Base-by-base conservation (phyloP, 2,329 filamentous ascomycete genomes). In the Sporothrix humicola region DNA sequence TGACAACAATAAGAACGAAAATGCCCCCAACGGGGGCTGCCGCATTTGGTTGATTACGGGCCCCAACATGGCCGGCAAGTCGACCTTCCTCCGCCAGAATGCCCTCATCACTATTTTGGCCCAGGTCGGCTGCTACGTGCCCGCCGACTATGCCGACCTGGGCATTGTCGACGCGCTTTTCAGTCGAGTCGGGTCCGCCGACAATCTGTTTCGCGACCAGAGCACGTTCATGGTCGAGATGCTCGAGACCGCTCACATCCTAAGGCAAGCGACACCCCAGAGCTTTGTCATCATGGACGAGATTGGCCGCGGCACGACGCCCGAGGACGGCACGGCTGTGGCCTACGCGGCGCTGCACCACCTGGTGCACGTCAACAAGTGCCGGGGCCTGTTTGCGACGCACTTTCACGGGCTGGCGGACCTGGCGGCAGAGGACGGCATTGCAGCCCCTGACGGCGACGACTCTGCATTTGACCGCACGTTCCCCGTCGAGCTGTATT, bases 151-250 rank as follows among this genome's bases (percentile, higher is more conserved):
- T 80, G 95, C 94, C 3, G 90, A 93, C 78, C 87, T 99, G 37
- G 95, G 95, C 0, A 86, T 99, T 59, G 94, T 98, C n/a, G 96
- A 99, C 82, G 94, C 95, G 78, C 92, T 99, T 72, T 98, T 97
- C 84, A 96, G 92, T 79, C 93, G 96, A 80, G 92, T 97, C 26
- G 96, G 96, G 1, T 97, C 94, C 0, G 96, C 95, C 1, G 97
- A 99, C 81, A 95, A 97, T 80, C 86, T 99, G n/a, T 98, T 93
- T 83, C 89, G 90, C 69, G 93, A 97, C 83, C 95, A 98, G 82
- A 97, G 94, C 71, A 99, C 97, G 0, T 99, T 99, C 82, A 98
- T 99, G 96, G 94, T 98, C 0, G 96, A 99, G 83, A 99, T 99
- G 96, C 87, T 98, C 1, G 96, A 99, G 83, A 97, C 96, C 23